Conservation (phyloP, 257 asterid genomes). For the Petunia axillaris region DNA sequence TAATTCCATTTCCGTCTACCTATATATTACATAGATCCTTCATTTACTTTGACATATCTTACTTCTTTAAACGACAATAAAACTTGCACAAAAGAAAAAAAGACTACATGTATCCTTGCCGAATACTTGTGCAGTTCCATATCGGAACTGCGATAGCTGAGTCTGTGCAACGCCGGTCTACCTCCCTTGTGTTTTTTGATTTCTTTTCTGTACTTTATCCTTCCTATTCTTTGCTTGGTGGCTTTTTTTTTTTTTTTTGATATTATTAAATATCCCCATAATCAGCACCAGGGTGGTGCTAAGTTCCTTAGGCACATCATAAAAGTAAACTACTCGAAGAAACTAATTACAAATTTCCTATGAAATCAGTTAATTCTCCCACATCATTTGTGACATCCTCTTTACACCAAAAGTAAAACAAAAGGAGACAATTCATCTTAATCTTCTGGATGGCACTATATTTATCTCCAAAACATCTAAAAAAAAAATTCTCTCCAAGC, state of each 20-base stretch:
- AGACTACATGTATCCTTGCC: neutral
- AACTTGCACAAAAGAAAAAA: neutral
- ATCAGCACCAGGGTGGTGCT: no score
- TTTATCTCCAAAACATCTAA: no score
- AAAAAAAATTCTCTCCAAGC: no score
- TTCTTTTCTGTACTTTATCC: neutral
- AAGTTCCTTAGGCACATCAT: no score
- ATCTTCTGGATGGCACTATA: no score
- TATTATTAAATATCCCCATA: no score
- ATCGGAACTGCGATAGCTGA: neutral
- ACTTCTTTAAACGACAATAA: neutral
- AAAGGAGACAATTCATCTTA: no score
- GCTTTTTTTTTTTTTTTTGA: neutral
- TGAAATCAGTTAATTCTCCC: no score
- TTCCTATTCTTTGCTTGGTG: neutral
- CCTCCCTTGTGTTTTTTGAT: neutral
- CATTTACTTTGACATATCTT: neutral
- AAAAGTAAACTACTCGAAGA: no score
- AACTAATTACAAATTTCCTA: no score
- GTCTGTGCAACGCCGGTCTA: neutral
- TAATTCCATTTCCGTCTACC: neutral
- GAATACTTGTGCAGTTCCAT: neutral
- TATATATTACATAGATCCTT: neutral
- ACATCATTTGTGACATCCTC: no score
- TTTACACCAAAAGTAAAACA: no score